Conservation (phyloP, 768 basidiomycete genomes). For the Pisolithus microcarpus region DNA sequence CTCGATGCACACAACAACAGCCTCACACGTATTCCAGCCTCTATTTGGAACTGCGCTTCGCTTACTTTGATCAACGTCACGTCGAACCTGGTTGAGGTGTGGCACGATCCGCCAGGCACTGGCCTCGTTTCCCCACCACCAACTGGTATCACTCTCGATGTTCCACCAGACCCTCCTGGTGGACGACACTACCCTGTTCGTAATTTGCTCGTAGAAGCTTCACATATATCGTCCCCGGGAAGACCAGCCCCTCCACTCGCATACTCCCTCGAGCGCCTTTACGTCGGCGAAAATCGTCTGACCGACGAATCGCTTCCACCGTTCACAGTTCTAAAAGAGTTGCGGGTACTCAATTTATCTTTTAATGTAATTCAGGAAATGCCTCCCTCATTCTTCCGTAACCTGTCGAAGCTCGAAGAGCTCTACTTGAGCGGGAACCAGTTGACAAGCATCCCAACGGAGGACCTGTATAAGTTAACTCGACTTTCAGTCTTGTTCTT, state of each 20-base stretch:
- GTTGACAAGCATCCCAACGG: constrained; percentile 80
- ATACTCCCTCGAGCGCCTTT: constrained; percentile 66
- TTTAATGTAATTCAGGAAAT: constrained; percentile 94
- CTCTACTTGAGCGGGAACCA: constrained; percentile 95
- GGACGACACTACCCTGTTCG: constrained; percentile 17
- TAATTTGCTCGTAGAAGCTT: constrained; percentile 29
- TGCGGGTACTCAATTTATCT: constrained; percentile 81
- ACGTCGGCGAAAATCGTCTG: constrained; percentile 84
- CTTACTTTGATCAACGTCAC: constrained; percentile 75
- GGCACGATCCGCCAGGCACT: constrained; percentile 55
- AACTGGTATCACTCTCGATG: constrained; percentile 19
- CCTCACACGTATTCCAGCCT: constrained; percentile 62
- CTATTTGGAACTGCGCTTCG: constrained; percentile 78
- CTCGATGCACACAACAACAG: constrained; percentile 92
- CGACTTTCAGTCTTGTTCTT: constrained; percentile 71
- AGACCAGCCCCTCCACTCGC: constrained; percentile 52
- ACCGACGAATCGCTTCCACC: constrained; percentile 73
- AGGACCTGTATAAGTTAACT: constrained; percentile 71
- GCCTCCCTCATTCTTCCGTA: constrained; percentile 68
- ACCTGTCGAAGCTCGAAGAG: constrained; percentile 67
- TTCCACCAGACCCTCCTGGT: constrained; percentile 7
- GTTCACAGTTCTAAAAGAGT: constrained; percentile 66
- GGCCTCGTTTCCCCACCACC: constrained; percentile 19
- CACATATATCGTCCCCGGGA: constrained; percentile 17
- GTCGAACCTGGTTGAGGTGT: constrained; percentile 73